A percentile compares a stretch with the other conserved stretches of the same genome.
Conservation (phyloP, 2,329 filamentous ascomycete species). For the Aspergillus viridinutans region DNA sequence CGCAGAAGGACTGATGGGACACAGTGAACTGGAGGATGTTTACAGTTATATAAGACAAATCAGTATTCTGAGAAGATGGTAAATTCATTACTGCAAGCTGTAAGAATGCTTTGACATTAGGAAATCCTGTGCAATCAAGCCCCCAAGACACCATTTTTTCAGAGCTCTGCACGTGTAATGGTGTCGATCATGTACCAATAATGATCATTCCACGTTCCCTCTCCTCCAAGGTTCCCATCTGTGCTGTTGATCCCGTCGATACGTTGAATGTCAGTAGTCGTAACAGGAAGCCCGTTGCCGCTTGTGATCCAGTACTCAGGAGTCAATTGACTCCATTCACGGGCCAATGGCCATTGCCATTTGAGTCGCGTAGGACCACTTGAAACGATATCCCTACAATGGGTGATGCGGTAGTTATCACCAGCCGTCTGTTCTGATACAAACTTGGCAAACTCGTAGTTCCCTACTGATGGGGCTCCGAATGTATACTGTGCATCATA, state of each 20-base stretch:
- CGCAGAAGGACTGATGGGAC: too few relatives aligned
- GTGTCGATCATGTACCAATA: slow-evolving; percentile 4
- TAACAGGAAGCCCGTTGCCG: not conserved
- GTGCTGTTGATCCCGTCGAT: slow-evolving; percentile 14
- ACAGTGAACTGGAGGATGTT: too few relatives aligned
- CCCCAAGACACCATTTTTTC: not conserved
- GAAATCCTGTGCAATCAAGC: too few relatives aligned
- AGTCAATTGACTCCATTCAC: slow-evolving; percentile 8
- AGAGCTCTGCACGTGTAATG: slow-evolving; percentile 1
- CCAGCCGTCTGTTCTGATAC: not conserved
- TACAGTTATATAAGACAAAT: too few relatives aligned
- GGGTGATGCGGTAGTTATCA: slow-evolving; percentile 1
- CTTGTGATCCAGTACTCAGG: slow-evolving; percentile 12
- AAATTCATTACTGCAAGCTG: too few relatives aligned
- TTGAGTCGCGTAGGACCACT: not conserved
- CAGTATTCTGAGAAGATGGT: too few relatives aligned
- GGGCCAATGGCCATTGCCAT: not conserved
- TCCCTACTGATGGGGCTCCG: slow-evolving; percentile 3
- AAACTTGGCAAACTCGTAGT: slow-evolving; percentile 1
- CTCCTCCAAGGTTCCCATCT: slow-evolving; percentile 4
- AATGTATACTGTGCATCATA: slow-evolving; percentile 3
- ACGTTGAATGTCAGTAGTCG: slow-evolving; percentile 28
- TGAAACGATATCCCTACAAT: not conserved
- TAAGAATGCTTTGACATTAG: too few relatives aligned
- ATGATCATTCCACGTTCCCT: not conserved